Percentiles rank a stretch among this genome's conserved stretches.
phyloP scores from a whole-genome alignment of 1,284 basidiomycete species.

The Cutaneotrichosporon sp. region DNA sequence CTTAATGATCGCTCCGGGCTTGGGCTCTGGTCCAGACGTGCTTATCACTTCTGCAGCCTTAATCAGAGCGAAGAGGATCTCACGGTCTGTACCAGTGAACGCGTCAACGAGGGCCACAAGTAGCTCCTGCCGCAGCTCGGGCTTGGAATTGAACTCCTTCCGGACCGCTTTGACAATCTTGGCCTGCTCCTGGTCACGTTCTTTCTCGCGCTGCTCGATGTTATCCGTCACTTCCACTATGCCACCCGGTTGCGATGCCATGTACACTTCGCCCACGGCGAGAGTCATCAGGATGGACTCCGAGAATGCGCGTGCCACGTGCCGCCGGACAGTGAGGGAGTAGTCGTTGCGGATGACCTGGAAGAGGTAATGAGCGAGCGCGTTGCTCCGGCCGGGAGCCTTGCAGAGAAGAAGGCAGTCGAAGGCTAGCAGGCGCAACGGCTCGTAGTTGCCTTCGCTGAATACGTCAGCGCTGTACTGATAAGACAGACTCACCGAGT shows the following conservation, averaged over 20 bases:
- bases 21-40: slow-evolving; percentile 69
- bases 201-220: slow-evolving; percentile 23
- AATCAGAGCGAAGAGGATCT: slow-evolving; percentile 84
- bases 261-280: slow-evolving; percentile 79
- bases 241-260: slow-evolving; percentile 28
- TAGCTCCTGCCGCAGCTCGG: slow-evolving; percentile 61
- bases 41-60: slow-evolving; percentile 90
- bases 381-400: slow-evolving; percentile 50
- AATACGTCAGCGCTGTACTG: neutral
- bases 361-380: slow-evolving; percentile 78
- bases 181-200: slow-evolving; percentile 48
- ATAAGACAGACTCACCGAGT: slow-evolving; percentile 71
- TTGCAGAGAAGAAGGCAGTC: slow-evolving; percentile 88
- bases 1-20: slow-evolving; percentile 81
- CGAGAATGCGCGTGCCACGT: slow-evolving; percentile 78
- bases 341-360: slow-evolving; percentile 84
- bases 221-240: slow-evolving; percentile 25
- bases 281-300: slow-evolving; percentile 83
- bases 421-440: slow-evolving; percentile 86
- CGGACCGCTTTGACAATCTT: slow-evolving; percentile 68
- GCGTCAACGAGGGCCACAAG: slow-evolving; percentile 27
- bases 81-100: slow-evolving; percentile 62
- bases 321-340: slow-evolving; percentile 73
- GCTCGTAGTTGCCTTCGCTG: slow-evolving; percentile 88
- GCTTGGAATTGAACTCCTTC: slow-evolving; percentile 69